These are phyloP conservation scores for Alnus glutinosa DNA, from an alignment of 306 rosid genomes.

Conservation along the genomic window DNA sequence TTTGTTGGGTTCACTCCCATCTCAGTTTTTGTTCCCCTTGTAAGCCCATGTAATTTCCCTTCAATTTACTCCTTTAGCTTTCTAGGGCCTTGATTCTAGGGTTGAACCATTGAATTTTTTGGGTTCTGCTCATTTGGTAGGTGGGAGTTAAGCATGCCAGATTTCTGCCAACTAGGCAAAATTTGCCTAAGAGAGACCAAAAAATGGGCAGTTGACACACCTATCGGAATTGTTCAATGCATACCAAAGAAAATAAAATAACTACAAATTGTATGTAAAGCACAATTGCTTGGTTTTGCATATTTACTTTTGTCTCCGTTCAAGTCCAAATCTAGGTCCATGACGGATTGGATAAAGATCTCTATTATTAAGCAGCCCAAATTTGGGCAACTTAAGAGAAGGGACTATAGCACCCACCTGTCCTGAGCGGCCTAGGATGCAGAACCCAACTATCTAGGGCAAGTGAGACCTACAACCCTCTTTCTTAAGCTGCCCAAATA, in stretches of 20 bases:
- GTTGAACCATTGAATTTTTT: conserved; percentile 16
- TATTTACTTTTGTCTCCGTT: not conserved
- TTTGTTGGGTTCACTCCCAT: conserved; percentile 3
- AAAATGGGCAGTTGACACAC: conserved; percentile 7
- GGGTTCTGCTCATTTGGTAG: conserved; percentile 21
- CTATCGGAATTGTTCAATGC: conserved; percentile 39
- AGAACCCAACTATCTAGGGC: too few species aligned
- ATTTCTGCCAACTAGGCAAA: conserved; percentile 26
- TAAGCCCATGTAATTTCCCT: conserved; percentile 35
- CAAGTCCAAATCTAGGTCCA: too few species aligned
- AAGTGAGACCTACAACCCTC: too few species aligned
- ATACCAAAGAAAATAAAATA: conserved; percentile 29
- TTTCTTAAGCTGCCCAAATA: too few species aligned
- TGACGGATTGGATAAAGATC: too few species aligned
- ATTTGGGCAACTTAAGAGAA: too few species aligned
- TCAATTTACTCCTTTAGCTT: conserved; percentile 26
- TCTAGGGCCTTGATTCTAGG: conserved; percentile 37
- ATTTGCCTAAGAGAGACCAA: not conserved
- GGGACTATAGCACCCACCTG: too few species aligned
- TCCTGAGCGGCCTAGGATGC: too few species aligned
- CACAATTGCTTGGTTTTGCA: not conserved
- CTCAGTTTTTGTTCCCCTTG: conserved; percentile 29
- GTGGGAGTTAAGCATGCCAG: conserved; percentile 10
- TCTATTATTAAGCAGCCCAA: too few species aligned
- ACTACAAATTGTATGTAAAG: conserved; percentile 27